Conservation (phyloP, 306 rosid species). For the Lablab purpureus region DNA sequence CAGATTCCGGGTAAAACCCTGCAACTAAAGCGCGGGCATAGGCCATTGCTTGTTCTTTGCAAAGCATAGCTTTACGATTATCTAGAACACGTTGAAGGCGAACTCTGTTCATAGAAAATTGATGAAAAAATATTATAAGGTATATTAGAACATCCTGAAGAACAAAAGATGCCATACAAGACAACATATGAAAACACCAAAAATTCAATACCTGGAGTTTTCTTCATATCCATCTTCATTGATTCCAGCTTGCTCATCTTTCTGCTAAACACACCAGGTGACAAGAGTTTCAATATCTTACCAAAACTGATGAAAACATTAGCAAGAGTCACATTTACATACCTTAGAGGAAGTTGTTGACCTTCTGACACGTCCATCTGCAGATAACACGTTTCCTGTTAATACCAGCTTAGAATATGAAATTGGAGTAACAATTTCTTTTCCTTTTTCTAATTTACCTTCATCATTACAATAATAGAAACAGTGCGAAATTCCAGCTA, state of each 20-base stretch:
- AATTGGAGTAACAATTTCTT: constrained; percentile 10
- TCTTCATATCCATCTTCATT: constrained; percentile 69
- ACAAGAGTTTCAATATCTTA: constrained; percentile 40
- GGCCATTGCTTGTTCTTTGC: constrained; percentile 99
- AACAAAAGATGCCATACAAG: constrained; percentile 2
- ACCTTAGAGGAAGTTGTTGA: constrained; percentile 62
- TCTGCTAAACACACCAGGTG: constrained; percentile 56
- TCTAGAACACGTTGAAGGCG: constrained; percentile 93
- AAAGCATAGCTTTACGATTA: constrained; percentile 84
- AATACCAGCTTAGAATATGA: constrained; percentile 43
- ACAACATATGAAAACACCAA: constrained; percentile 9
- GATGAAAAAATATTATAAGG: constrained; percentile 51
- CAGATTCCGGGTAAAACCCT: constrained; percentile 77
- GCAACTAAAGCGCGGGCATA: constrained; percentile 96
- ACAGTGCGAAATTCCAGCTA: constrained; percentile 7
- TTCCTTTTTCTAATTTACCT: background rate
- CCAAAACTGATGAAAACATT: constrained; percentile 39
- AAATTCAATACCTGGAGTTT: constrained; percentile 75
- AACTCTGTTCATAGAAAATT: constrained; percentile 66
- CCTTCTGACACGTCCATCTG: constrained; percentile 62
- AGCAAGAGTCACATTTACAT: constrained; percentile 39
- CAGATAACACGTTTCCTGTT: constrained; percentile 54
- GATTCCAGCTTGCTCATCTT: constrained; percentile 56
- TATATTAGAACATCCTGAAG: constrained; percentile 33
- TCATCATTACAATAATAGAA: background rate